Evolutionary conservation across 163 green algal genomes (phyloP).

Genomic region (Scenedesmus sp.): DNA sequence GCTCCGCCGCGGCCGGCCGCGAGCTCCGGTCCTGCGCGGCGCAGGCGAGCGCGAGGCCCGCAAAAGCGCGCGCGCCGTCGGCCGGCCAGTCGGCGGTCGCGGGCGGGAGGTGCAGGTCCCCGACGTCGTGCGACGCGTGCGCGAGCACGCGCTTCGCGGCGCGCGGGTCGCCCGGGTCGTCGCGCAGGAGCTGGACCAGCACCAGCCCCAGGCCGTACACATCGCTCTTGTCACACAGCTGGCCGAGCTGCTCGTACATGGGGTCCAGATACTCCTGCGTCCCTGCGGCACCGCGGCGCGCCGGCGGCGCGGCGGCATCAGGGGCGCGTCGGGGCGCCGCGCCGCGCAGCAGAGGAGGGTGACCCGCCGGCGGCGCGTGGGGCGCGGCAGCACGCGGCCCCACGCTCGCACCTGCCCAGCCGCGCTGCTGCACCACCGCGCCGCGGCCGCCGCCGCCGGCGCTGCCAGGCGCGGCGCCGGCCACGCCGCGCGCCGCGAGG

Average conservation of each 20-base stretch:
- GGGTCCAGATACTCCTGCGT: conserved; percentile 47
- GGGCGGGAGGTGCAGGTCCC: conserved; percentile 9
- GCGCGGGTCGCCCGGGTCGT: conserved; percentile 12
- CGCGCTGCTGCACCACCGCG: conserved; percentile 15
- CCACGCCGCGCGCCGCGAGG: conserved; percentile 6
- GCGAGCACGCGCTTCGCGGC: conserved; percentile 30
- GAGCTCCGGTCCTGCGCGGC: conserved; percentile 12
- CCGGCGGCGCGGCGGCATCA: too few relatives aligned
- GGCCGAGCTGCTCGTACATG: conserved; percentile 45
- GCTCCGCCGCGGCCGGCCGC: conserved; percentile 31
- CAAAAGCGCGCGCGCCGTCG: conserved; percentile 23
- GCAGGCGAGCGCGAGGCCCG: conserved; percentile 18
- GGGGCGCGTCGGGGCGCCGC: too few relatives aligned
- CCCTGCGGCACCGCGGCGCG: too few relatives aligned
- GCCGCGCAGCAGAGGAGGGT: too few relatives aligned
- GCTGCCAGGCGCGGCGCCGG: too few relatives aligned
- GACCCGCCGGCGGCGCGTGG: too few relatives aligned
- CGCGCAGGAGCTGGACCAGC: conserved; percentile 44
- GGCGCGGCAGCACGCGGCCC: too few relatives aligned
- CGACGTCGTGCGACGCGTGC: conserved; percentile 21
- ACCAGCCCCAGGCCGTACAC: conserved; percentile 41
- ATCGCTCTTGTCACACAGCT: conserved; percentile 45
- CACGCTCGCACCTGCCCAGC: conserved; percentile 35
- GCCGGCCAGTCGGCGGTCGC: conserved; percentile 16
- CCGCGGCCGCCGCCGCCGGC: neutral